Conservation (phyloP, 345 rosid species). For the Citrus inodora region DNA sequence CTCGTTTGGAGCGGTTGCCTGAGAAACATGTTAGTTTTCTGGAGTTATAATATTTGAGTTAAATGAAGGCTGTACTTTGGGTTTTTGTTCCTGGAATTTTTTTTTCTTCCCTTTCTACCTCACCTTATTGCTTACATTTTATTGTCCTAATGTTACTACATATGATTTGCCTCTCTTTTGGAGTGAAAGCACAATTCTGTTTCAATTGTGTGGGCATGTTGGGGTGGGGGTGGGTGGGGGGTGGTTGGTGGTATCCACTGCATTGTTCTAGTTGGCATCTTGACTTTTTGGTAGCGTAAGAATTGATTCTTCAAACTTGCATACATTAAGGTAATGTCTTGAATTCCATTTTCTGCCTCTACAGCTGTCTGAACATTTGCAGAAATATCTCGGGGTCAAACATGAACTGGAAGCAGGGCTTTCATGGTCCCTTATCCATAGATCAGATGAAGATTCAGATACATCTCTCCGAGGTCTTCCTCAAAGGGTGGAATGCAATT, state of each 20-base stretch:
- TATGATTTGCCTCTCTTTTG: not conserved
- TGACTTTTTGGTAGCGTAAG: not conserved
- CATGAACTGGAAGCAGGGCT: conserved; percentile 77
- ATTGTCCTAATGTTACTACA: not conserved
- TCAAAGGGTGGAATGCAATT: conserved; percentile 64
- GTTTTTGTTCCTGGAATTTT: not conserved
- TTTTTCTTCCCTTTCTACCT: not conserved
- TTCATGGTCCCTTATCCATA: conserved; percentile 76
- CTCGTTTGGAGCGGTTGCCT: no score
- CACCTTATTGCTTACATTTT: not conserved
- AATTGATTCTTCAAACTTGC: not conserved
- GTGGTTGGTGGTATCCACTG: not conserved
- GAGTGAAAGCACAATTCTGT: not conserved
- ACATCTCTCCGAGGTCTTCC: conserved; percentile 39
- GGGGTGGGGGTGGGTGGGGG: not conserved
- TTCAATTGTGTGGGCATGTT: not conserved
- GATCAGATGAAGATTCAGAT: conserved; percentile 55
- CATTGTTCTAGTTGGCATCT: not conserved
- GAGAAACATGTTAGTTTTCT: not conserved
- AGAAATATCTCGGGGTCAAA: conserved; percentile 76
- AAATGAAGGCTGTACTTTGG: not conserved
- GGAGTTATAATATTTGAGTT: not conserved
- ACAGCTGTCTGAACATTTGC: conserved; percentile 70
- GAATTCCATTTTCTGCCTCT: conserved; percentile 13
- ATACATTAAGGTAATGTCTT: not conserved